phyloP scores from a whole-genome alignment of 2,329 filamentous ascomycete species.

The Aspergillus versicolor region DNA sequence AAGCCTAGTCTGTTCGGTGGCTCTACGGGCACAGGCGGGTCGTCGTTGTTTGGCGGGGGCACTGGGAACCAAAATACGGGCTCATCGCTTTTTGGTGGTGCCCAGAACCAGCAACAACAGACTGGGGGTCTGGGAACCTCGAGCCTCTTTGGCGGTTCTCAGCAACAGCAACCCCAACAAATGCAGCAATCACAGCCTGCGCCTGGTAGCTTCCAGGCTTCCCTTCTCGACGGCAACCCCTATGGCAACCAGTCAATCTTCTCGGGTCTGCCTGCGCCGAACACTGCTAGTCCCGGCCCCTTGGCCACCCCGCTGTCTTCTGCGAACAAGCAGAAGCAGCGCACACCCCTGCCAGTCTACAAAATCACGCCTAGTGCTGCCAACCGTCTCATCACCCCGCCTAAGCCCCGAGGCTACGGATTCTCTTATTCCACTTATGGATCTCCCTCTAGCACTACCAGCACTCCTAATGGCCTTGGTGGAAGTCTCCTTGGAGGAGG shows the following conservation, averaged over 20 bases:
- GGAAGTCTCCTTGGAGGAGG: conserved; percentile 59
- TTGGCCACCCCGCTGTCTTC: conserved; percentile 85
- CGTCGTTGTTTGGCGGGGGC: conserved; percentile 43
- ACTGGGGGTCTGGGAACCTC: conserved; percentile 34
- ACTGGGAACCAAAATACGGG: conserved; percentile 32
- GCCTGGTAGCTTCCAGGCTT: conserved; percentile 64
- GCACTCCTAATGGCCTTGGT: conserved; percentile 66
- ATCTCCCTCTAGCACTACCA: conserved; percentile 69
- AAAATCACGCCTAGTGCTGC: conserved; percentile 81
- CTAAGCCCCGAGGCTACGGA: conserved; percentile 77
- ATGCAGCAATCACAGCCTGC: conserved; percentile 45
- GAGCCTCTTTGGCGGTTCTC: conserved; percentile 55
- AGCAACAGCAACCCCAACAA: conserved; percentile 54
- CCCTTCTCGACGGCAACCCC: conserved; percentile 78
- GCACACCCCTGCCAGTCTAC: conserved; percentile 78
- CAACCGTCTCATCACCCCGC: conserved; percentile 77
- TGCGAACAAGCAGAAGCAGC: conserved; percentile 73
- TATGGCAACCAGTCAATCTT: conserved; percentile 90
- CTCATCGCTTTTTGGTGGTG: conserved; percentile 60
- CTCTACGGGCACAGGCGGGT: conserved; percentile 41
- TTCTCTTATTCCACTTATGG: conserved; percentile 93
- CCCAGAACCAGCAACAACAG: conserved; percentile 35
- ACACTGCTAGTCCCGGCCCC: conserved; percentile 73
- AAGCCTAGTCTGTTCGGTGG: conserved; percentile 58
- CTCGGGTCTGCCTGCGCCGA: conserved; percentile 64